phyloP scores from a whole-genome alignment of 2,329 filamentous ascomycete genomes.

The Xylariaceae sp. region DNA sequence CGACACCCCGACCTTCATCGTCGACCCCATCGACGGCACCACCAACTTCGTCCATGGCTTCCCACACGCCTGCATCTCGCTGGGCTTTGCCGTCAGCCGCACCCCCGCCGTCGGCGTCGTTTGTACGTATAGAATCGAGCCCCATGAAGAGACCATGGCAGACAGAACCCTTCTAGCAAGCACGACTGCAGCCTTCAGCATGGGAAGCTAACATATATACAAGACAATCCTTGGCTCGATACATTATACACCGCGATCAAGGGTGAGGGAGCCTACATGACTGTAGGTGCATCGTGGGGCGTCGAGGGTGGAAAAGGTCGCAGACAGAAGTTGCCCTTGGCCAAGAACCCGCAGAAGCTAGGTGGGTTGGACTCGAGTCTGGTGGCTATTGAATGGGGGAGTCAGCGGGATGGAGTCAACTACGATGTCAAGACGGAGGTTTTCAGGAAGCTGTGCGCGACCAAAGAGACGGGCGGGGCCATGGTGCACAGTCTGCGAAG shows the following conservation, averaged over 20 bases:
- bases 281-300: constrained; percentile 39
- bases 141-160: too few relatives aligned
- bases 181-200: too few relatives aligned
- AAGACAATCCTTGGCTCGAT: constrained; percentile 73
- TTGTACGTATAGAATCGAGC: too few relatives aligned
- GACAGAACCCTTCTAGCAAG: too few relatives aligned
- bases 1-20: constrained; percentile 68
- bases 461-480: constrained; percentile 58
- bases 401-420: constrained; percentile 63
- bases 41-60: constrained; percentile 79
- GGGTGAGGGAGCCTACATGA: constrained; percentile 62
- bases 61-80: constrained; percentile 70
- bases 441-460: constrained; percentile 57
- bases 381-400: constrained; percentile 71
- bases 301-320: constrained; percentile 32
- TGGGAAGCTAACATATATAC: too few relatives aligned
- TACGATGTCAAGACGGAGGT: constrained; percentile 65
- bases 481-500: constrained; percentile 75
- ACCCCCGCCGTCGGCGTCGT: constrained; percentile 67
- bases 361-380: constrained; percentile 58
- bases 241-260: constrained; percentile 65
- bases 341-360: constrained; percentile 50
- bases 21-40: constrained; percentile 78
- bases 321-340: constrained; percentile 40
- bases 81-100: constrained; percentile 63